Evolutionary conservation across 2,329 filamentous ascomycete species (phyloP).

Genomic region (Calcarisporium arbuscula): DNA sequence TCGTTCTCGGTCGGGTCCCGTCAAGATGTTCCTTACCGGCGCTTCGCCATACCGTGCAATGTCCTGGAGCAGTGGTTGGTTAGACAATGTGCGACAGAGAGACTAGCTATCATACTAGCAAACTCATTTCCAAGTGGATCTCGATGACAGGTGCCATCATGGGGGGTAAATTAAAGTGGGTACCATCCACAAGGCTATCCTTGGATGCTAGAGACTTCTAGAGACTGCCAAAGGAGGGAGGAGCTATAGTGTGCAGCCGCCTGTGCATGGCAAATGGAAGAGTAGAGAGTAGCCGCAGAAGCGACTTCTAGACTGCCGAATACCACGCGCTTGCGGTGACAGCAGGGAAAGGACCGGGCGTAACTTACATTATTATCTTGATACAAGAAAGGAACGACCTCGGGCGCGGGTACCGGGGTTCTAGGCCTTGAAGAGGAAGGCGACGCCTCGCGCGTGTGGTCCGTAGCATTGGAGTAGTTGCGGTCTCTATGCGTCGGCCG

Average conservation of each 20-base stretch:
- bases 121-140: too few relatives aligned
- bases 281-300: too few relatives aligned
- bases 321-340: too few relatives aligned
- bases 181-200: too few relatives aligned
- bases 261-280: too few relatives aligned
- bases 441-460: conserved; percentile 68
- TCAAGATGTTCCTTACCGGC: conserved; percentile 64
- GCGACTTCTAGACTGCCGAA: too few relatives aligned
- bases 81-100: conserved; percentile 11
- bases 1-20: conserved; percentile 63
- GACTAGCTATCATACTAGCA: too few relatives aligned
- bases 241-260: too few relatives aligned
- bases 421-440: conserved; percentile 70
- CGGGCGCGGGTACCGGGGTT: conserved; percentile 81
- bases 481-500: conserved; percentile 59
- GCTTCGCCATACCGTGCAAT: conserved; percentile 73
- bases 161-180: too few relatives aligned
- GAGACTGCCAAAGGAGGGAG: too few relatives aligned
- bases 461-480: conserved; percentile 72
- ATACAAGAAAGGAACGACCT: conserved; percentile 96
- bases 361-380: conserved; percentile 71
- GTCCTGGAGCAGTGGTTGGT: conserved; percentile 44
- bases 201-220: too few relatives aligned
- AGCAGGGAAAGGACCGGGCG: too few relatives aligned
- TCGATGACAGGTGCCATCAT: not conserved